Base-by-base conservation (phyloP, 2,329 filamentous ascomycete genomes). In the Rhexocercosporidium sp. region DNA sequence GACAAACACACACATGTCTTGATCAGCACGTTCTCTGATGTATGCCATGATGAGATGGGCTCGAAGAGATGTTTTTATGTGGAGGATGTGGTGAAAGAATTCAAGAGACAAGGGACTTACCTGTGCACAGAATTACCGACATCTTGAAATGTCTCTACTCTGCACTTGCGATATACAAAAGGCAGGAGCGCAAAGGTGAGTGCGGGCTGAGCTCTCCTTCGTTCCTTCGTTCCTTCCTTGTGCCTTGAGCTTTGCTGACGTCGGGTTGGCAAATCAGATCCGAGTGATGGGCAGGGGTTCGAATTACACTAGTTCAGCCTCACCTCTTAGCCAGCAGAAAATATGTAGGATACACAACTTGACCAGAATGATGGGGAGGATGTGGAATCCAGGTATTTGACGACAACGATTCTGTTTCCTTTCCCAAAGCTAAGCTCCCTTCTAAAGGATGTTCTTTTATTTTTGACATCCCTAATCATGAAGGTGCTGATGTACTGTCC, bases 121-220 rank as follows among this genome's bases (percentile, higher is more conserved):
- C 72, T 62, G 73, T 74, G 47, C 72, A 73, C 41, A 74, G 57
- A 65, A 74, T 75, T 8, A 74, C 72, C 59, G 70, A 72, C 73
- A 74, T 74, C 3, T 27, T 68, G n/a, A 56, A 27, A 37, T 56
- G 49, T 22, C 53, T 56, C 29, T 34, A n/a, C 53, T 56, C 29
- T 34, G 8, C 8, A 37, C 11, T 22, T 37, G 49, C 25, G 49
- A 31, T 31, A 31, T 53, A 53, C 53, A 56, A 56, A 27, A 20
- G 29, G 29, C n/a, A 56, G 41, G 41, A 3, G 41, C 9, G 18
- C 14, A 16, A 14, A 11, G 22, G 59, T 47, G 25, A 59, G 20
- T 39, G 34, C 22, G 22, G 37, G 3, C 9, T 44, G 39, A 31
- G 29, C 29, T 31, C 16, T 44, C 16, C 41, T 4, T 56, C 29